A percentile compares a stretch with the other conserved stretches of the same genome.
These are phyloP conservation scores for Santalum album DNA, from an alignment of 164 flowering plant genomes.

Conservation along the genomic window DNA sequence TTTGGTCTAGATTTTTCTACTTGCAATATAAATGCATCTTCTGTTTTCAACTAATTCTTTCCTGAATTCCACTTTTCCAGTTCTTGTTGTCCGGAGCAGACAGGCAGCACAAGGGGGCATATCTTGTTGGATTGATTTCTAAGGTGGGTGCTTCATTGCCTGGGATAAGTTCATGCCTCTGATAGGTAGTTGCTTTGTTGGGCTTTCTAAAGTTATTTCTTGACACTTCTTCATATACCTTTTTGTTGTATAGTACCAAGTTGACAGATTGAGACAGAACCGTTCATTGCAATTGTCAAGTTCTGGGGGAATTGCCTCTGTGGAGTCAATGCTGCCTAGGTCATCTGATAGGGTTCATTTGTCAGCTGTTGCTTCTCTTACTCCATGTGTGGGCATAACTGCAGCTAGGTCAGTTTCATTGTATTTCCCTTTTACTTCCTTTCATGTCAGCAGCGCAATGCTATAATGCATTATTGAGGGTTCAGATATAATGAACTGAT, in stretches of 20 bases:
- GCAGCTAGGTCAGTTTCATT: slow-evolving; percentile 16
- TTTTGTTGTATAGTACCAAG: slow-evolving; percentile 15
- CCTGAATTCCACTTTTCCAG: slow-evolving; percentile 9
- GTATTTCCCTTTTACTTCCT: neutral
- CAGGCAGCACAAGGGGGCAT: slow-evolving; percentile 23
- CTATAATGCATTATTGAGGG: no score
- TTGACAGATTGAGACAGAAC: slow-evolving; percentile 10
- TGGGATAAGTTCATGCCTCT: neutral
- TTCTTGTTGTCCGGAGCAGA: slow-evolving; percentile 33
- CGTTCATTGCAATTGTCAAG: slow-evolving; percentile 7
- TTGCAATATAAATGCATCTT: neutral
- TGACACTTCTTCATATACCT: neutral
- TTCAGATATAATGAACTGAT: no score
- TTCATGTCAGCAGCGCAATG: no score
- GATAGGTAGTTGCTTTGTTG: neutral
- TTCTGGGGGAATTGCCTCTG: neutral
- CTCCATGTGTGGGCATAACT: slow-evolving; percentile 10
- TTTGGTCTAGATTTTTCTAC: neutral
- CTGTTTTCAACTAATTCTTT: neutral
- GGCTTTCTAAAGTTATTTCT: neutral
- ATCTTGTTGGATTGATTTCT: slow-evolving; percentile 25
- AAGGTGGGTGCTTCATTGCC: slow-evolving; percentile 13
- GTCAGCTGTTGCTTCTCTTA: slow-evolving; percentile 9
- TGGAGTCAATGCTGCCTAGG: slow-evolving; percentile 12
- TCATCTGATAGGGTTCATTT: slow-evolving; percentile 6